Base-by-base conservation (phyloP, 441 rosid genomes). In the Mallotus japonicus region DNA sequence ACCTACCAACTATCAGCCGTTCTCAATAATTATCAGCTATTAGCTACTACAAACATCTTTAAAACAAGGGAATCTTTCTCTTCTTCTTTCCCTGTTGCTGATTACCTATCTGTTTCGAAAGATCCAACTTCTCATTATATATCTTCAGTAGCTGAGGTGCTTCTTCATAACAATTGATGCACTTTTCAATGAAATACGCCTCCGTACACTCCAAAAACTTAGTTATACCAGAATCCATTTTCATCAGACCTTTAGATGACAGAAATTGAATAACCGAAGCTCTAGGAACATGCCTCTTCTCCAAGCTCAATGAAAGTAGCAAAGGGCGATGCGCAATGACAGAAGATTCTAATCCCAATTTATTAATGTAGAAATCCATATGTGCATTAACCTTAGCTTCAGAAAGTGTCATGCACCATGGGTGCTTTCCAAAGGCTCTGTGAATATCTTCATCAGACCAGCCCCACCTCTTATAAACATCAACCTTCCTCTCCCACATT, bases 311-410 rank as follows among this genome's bases (percentile, higher is more conserved):
- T 10, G 58, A 16, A 14, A 71, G 13, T 3, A 71, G 58, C n/a
- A 9, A 0, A 6, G 76, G 76, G 0, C 57, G 12, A 50, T 32
- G 20, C 1, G 19, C 72, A 59, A 76, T 37, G 34, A 22, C 28
- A 7, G 72, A 71, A n/a, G 79, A 24, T 10, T 66, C 72, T 4
- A 63, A 72, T 15, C 71, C 76, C 68, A 72, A 49, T n/a, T 76
- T 53, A 8, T 66, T 53, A 8, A 67, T 69, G 14, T 37, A 62
- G 19, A 72, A 67, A 42, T 72, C 68, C 80, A 77, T 77, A n/a
- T 15, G 24, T 15, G 60, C 61, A 37, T 19, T 71, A 28, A 76
- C 71, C 61, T 76, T 70, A 10, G 58, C 44, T 4, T 32, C 53
- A 2, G 75, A 66, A 5, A 20, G 2, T 19, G 12, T 10, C 69